Conservation (phyloP, 129 eudicot species). For the Pseudognaphalium luteoalbum region DNA sequence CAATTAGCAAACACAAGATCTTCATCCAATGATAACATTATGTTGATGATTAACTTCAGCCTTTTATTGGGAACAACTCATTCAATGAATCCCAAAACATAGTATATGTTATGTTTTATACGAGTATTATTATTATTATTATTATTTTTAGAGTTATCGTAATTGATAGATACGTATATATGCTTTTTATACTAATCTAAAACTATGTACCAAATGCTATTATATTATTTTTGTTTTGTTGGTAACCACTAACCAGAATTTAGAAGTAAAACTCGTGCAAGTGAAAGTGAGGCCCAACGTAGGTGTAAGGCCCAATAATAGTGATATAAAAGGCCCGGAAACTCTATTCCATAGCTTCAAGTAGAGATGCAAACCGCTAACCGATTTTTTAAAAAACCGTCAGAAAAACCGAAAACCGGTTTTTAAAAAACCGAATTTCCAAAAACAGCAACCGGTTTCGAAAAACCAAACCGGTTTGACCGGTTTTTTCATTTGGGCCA, state of each 20-base stretch:
- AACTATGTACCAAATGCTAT: background rate
- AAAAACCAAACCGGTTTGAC: no score
- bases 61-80: slow-evolving; percentile 14
- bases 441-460: no score
- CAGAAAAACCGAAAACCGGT: no score
- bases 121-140: no score
- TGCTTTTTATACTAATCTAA: background rate
- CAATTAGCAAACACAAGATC: slow-evolving; percentile 24
- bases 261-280: no score
- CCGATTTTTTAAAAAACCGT: no score
- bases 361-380: no score
- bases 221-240: no score
- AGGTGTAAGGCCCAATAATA: background rate
- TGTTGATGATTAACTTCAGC: slow-evolving; percentile 19
- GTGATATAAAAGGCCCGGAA: background rate
- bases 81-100: slow-evolving; percentile 8
- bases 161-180: background rate
- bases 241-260: no score
- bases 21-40: slow-evolving; percentile 31
- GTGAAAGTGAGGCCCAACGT: background rate
- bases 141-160: background rate
- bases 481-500: no score
- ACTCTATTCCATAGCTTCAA: background rate
- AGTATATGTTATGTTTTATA: background rate
- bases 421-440: no score